Evolutionary conservation across 768 basidiomycete species (phyloP), one percentile per base, ranked within the genome.

Genomic region (Fibroporia radiculosa): DNA sequence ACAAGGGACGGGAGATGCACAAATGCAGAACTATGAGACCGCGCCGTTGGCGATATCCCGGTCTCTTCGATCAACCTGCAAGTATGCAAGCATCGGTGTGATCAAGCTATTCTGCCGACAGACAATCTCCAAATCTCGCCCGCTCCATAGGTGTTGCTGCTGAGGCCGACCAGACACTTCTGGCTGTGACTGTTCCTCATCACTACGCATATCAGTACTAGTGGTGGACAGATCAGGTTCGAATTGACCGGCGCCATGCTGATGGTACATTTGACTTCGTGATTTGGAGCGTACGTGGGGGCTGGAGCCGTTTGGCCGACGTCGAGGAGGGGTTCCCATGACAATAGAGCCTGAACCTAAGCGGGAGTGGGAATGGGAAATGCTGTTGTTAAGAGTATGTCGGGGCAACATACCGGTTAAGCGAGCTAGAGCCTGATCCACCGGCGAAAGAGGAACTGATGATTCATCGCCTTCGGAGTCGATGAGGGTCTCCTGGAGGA

Each of bases 71-170:
- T 70, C 71, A 11, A 74, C 71, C 56, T 78, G 75, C 36, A 87
- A 61, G 50, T 74, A 72, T 40, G 80, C 75, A 36, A 95, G 71
- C 44, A 93, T 77, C 26, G 79, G 67, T 3, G 87, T 76, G 28
- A 97, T 79, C 12, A 86, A 73, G 58, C 91, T 92, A 56, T 96
- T 98, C 62, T 96, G 93, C 52, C 81, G 78, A 59, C 91, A 93
- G 25, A 87, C 77, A 55, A 84, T 63, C 57, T 88, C 82, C 48
- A 98, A 64, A 56, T 95, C 93, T 45, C 80, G 78, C n/a, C 86
- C 80, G 26, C 80, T 85, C 82, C 84, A 87, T 44, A 80, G 50
- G 29, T 72, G 72, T 27, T 74, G 74, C 51, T 71, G 73, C 42
- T 55, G 61, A 50, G 70, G 73, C 42, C 54, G 61, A 28, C 44